Base-by-base conservation (phyloP, 371 early-diverging fungal species). In the Mucor sp. region DNA sequence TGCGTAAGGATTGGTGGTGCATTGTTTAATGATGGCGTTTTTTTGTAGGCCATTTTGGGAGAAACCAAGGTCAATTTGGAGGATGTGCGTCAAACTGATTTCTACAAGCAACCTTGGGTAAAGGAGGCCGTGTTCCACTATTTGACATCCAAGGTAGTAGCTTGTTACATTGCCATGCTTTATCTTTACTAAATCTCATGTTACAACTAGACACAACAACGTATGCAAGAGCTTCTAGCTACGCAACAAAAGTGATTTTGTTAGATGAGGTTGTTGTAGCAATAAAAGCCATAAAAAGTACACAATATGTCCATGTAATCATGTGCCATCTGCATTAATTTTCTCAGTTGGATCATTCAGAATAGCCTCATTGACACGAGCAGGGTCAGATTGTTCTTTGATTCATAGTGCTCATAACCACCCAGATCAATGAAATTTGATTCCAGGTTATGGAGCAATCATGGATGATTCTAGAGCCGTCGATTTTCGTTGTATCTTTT, bases 121-220 rank as follows among this genome's bases (percentile, higher is more conserved):
- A 87, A 91, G 56, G 97, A 97, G 77, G 96, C 96, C 0, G 90
- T 97, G 1, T 94, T 95, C 78, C 94, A 96, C 62, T 94, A 93
- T 74, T 75, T 93, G 53, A 85, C 89, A 5, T 84, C 90, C 48
- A 90, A 91, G 84, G 81, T 82, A 79, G 60, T 44, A 12, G 19
- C 25, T 9, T n/a, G n/a, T n/a, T 8, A 53, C 30, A 15, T 58
- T 7, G 19, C 6, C 21, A n/a, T 14, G 14, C 14, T 43, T 30
- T 37, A 21, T 12, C 43, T 25, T 19, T 15, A 47, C 17, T 39
- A 23, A 39, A 15, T 15, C 11, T 37, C 23, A 33, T 43, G 19
- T 27, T 67, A 11, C 21, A 0, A 19, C 1, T 47, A 81, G 79
- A 78, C 80, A 17, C 84, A 83, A 65, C 81, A 81, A 60, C 70